Conservation (phyloP, 1,139 yeast genomes). For the Citeromyces siamensis region DNA sequence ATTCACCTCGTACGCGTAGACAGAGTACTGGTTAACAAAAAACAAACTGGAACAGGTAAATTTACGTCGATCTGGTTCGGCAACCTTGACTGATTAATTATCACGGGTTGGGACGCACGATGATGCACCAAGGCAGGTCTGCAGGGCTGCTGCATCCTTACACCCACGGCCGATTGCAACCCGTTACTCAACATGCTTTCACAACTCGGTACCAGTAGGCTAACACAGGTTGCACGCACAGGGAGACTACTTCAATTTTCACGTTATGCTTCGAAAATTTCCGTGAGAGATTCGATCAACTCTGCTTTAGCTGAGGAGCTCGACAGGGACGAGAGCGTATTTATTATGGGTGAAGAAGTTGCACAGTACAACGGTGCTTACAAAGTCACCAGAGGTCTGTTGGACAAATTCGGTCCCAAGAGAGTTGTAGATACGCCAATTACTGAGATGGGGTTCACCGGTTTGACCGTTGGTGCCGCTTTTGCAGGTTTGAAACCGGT, state of each 20-base stretch:
- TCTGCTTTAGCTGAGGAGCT: slow-evolving; percentile 94
- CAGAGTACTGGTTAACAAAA: too few species aligned
- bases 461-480: slow-evolving; percentile 95
- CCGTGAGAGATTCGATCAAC: slow-evolving; percentile 96
- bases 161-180: slow-evolving; percentile 3
- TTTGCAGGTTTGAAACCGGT: slow-evolving; percentile 95
- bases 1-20: too few species aligned
- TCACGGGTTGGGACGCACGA: too few species aligned
- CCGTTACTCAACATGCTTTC: slow-evolving; percentile 3
- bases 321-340: slow-evolving; percentile 91
- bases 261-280: slow-evolving; percentile 42
- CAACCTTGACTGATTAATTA: too few species aligned
- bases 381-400: slow-evolving; percentile 89
- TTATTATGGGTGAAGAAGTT: slow-evolving; percentile 97
- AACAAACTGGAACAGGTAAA: too few species aligned
- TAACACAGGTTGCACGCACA: too few species aligned
- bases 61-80: too few species aligned
- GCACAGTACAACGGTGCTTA: slow-evolving; percentile 99
- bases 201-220: background rate
- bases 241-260: slow-evolving; percentile 1
- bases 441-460: slow-evolving; percentile 99
- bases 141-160: background rate
- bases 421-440: slow-evolving; percentile 97
- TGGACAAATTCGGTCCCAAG: slow-evolving; percentile 95
- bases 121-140: too few species aligned